Base-by-base conservation (phyloP, 805 yeast genomes). In the Priceomyces fermenticarens region DNA sequence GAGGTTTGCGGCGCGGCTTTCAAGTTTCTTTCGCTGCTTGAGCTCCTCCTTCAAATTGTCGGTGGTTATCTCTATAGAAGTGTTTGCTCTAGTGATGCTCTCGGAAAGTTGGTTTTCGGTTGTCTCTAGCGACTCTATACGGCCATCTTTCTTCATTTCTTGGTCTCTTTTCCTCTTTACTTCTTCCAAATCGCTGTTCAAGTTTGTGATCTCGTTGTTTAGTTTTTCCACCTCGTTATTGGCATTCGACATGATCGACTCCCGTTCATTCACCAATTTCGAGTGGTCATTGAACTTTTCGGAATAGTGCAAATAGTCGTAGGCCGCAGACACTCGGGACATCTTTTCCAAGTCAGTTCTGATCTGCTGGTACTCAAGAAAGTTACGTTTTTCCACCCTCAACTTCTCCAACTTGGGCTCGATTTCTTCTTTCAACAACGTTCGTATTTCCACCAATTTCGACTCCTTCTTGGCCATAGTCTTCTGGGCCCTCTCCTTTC, bases 381-480 rank as follows among this genome's bases (percentile, higher is more conserved):
- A 90, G 20, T 80, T 71, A 53, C 93, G 77, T 63, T 89, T 91
- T 52, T 91, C 97, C 40, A 75, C 75, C 46, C 95, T 75, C 37
- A 90, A 68, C 53, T 83, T 83, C 42, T 85, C 90, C 38, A 93
- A 70, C 57, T 89, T 88, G 3, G 99, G 99, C 56, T 87, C 95
- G 45, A 93, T 91, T 59, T 93, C 98, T 56, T 90, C 97, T 12
- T 70, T 68, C 41, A 91, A 68, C 33, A 90, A 63, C 25, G 76
- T 73, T 49, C 85, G 75, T 40, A 89, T 90, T 56, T 88, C 95
- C 28, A 73, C 77, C 38, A 93, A 72, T 54, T 90, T 90, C 11
- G 85, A 76, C 52, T 93, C 96, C 55, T 91, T 91, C 63, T 89
- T 90, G 1, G 83, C 77, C 88, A 93, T 88, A 2, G 96, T 88